phyloP scores from a whole-genome alignment of 2,329 filamentous ascomycete genomes.

The Ceratocystis cacaofunesta region DNA sequence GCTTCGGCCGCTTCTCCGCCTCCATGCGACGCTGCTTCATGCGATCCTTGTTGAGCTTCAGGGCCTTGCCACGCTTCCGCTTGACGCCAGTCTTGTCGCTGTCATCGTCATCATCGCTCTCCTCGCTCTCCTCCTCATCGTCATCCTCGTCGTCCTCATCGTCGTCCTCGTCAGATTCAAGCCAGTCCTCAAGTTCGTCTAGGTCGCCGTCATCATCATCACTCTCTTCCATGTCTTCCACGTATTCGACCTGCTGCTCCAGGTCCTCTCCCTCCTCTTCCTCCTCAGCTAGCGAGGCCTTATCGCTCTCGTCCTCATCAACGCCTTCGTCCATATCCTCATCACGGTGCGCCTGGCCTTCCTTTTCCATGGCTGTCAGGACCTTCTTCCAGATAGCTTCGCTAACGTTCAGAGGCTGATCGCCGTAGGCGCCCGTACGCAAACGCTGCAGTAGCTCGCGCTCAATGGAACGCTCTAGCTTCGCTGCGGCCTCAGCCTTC shows the following conservation, averaged over 20 bases:
- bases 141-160: slow-evolving; percentile 46
- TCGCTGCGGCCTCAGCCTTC: slow-evolving; percentile 69
- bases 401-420: slow-evolving; percentile 87
- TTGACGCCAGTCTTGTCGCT: slow-evolving; percentile 44
- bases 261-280: slow-evolving; percentile 77
- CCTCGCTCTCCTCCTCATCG: slow-evolving; percentile 42
- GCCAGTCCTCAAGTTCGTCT: slow-evolving; percentile 68
- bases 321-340: slow-evolving; percentile 81
- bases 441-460: slow-evolving; percentile 83
- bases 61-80: slow-evolving; percentile 36
- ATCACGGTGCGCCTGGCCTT: slow-evolving; percentile 68
- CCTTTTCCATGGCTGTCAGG: slow-evolving; percentile 72
- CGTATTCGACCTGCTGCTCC: slow-evolving; percentile 74
- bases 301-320: slow-evolving; percentile 50
- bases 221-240: slow-evolving; percentile 76
- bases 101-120: slow-evolving; percentile 38
- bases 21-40: slow-evolving; percentile 39
- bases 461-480: slow-evolving; percentile 92
- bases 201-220: slow-evolving; percentile 70
- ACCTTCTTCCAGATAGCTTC: slow-evolving; percentile 97
- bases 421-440: slow-evolving; percentile 84
- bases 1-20: slow-evolving; percentile 36
- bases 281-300: slow-evolving; percentile 37
- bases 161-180: slow-evolving; percentile 40
- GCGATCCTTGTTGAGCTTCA: slow-evolving; percentile 32